Conservation (phyloP, 2,329 filamentous ascomycete species). For the Apiospora sp. region DNA sequence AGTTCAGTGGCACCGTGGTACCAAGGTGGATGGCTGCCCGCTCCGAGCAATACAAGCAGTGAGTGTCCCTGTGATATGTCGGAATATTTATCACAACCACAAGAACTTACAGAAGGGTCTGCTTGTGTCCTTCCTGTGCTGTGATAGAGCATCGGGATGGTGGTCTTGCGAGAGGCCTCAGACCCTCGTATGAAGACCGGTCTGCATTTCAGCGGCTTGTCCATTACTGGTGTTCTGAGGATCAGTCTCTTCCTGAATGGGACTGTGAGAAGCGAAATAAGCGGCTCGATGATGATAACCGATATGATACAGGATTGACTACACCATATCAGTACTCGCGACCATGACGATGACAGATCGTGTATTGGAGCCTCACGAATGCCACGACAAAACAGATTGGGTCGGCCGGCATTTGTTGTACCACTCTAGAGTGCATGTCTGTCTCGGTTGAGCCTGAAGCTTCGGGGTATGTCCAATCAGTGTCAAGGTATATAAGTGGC, state of each 20-base stretch:
- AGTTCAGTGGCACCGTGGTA: background rate
- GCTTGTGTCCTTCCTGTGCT: background rate
- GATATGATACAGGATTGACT: background rate
- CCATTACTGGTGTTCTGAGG: no score
- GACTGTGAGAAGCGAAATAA: background rate
- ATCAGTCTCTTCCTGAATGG: background rate
- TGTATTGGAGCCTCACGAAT: background rate
- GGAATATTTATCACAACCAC: slow-evolving; percentile 22
- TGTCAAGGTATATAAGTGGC: background rate
- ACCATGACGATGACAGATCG: background rate
- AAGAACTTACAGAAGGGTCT: slow-evolving; percentile 14
- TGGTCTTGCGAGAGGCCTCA: background rate
- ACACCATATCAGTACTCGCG: background rate
- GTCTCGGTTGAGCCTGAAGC: slow-evolving; percentile 8
- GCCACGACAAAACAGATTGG: background rate
- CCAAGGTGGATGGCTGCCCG: slow-evolving; percentile 23
- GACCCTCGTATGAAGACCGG: background rate
- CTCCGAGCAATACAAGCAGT: slow-evolving; percentile 16
- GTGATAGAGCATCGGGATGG: background rate
- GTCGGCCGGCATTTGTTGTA: background rate
- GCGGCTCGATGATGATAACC: background rate
- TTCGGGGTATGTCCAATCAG: slow-evolving; percentile 10
- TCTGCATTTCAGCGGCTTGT: background rate
- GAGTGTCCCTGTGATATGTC: slow-evolving; percentile 22
- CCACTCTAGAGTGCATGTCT: background rate